Evolutionary conservation across 805 yeast genomes (phyloP), one percentile per base, ranked within the genome.

Genomic region (Saturnispora kantuleensis): DNA sequence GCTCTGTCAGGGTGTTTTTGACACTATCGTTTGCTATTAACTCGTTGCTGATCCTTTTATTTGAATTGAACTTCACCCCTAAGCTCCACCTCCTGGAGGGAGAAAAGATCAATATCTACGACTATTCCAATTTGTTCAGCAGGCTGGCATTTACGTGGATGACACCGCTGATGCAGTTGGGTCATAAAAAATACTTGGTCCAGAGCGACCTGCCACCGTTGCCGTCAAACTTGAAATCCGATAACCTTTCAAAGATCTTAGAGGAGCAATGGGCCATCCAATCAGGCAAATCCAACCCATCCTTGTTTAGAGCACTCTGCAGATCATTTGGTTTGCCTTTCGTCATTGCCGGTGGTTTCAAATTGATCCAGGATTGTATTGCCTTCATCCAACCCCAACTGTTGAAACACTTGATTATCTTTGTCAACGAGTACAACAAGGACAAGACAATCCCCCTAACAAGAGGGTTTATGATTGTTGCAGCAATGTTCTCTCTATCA

Each of bases 331-430:
- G 96, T 31, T 60, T 62, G 1, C 79, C 77, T n/a, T 84, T 84
- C 53, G 31, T 77, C 2, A 46, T 78, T 30, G 95, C 88, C 9
- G 94, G 87, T 42, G 44, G 73, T 5, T 87, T 81, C 68, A 87
- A 87, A 56, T 70, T 71, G 2, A 50, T 73, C 32, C 90, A 86
- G 60, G 97, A 93, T 66, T 51, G 73, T n/a, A 66, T 89, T 45
- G 84, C 93, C 0, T 87, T 84, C 57, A 70, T 74, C n/a, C 95
- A 87, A 63, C 97, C 97, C 0, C 96, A 86, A 55, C 63, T 89
- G 26, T 66, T 90, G 45, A 72, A 83, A 45, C 55, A 72, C 7
- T 69, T 89, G 50, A 87, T 89, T 52, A 59, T 66, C 43, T 80
- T 74, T 54, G 76, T 81, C 48, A 71, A 73, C 41, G 76, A 71